Evolutionary conservation across 306 rosid genomes (phyloP).

Genomic region (Sicyos edulis): DNA sequence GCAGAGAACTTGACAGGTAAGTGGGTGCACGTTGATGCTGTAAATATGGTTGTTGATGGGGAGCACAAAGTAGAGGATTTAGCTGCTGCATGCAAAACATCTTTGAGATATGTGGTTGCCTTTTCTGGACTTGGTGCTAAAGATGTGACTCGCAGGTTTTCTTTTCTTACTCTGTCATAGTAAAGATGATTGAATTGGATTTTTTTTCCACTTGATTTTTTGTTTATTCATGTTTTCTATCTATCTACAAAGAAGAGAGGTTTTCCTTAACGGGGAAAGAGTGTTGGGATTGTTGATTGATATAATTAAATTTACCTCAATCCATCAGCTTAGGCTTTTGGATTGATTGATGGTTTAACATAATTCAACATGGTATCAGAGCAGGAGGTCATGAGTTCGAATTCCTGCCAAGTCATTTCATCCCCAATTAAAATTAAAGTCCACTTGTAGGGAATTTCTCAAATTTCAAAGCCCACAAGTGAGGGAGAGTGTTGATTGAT

Average conservation of each 20-base stretch:
- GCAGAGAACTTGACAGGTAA: slow-evolving; percentile 87
- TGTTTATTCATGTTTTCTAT: background rate
- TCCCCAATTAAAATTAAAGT: too few relatives aligned
- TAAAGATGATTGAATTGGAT: background rate
- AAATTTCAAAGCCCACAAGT: too few relatives aligned
- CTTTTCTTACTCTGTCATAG: slow-evolving; percentile 29
- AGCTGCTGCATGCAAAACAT: slow-evolving; percentile 72
- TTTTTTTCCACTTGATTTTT: background rate
- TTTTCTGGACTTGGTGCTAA: slow-evolving; percentile 94
- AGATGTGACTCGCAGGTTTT: slow-evolving; percentile 94
- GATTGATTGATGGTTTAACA: too few relatives aligned
- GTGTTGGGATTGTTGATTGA: too few relatives aligned
- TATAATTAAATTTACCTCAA: too few relatives aligned
- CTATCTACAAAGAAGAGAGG: background rate
- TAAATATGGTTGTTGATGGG: slow-evolving; percentile 74
- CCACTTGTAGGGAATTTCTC: too few relatives aligned
- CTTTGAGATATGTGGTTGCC: slow-evolving; percentile 90
- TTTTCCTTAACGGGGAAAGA: background rate
- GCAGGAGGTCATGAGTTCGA: too few relatives aligned
- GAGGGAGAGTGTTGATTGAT: too few relatives aligned
- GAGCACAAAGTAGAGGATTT: slow-evolving; percentile 79
- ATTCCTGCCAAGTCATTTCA: too few relatives aligned
- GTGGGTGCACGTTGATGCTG: slow-evolving; percentile 92
- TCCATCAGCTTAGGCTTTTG: too few relatives aligned
- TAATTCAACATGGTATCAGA: too few relatives aligned